Evolutionary conservation across 192 early-diverging fungal species (phyloP).

Genomic region (Pilaira anomala): DNA sequence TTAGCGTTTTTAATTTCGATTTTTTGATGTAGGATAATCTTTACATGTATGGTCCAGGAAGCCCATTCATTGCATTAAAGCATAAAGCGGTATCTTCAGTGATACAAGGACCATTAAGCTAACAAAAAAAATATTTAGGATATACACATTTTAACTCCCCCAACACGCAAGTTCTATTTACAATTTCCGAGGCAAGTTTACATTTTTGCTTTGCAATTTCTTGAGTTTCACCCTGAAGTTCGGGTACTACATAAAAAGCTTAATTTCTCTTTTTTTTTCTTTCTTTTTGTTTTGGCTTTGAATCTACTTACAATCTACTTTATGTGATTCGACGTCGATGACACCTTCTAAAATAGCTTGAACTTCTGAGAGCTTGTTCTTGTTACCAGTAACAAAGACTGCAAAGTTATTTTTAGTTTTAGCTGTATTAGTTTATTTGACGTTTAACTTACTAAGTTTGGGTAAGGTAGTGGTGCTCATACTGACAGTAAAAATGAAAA

Average conservation of each 20-base stretch:
- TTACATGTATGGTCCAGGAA: slow-evolving; percentile 88
- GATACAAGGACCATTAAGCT: slow-evolving; percentile 72
- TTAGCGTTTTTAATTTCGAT: background rate
- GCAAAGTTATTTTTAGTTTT: background rate
- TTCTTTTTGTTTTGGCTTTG: background rate
- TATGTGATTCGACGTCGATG: slow-evolving; percentile 64
- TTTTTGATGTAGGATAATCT: background rate
- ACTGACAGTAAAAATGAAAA: background rate
- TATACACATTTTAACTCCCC: background rate
- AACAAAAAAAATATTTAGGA: background rate
- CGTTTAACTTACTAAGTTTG: slow-evolving; percentile 17
- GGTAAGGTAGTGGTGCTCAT: slow-evolving; percentile 13
- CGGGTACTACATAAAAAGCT: slow-evolving; percentile 58
- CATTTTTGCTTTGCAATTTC: slow-evolving; percentile 83
- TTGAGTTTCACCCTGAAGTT: slow-evolving; percentile 83
- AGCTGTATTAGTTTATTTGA: background rate
- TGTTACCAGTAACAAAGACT: slow-evolving; percentile 95
- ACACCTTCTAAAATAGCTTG: slow-evolving; percentile 69
- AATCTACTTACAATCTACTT: slow-evolving; percentile 69
- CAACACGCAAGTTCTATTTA: slow-evolving; percentile 9
- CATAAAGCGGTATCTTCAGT: slow-evolving; percentile 94
- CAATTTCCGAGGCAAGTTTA: slow-evolving; percentile 63
- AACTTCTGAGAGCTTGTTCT: slow-evolving; percentile 91
- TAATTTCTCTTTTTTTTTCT: background rate
- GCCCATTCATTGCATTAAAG: slow-evolving; percentile 90